Conservation (phyloP, 176 grass and related monocot species). For the Poa annua region DNA sequence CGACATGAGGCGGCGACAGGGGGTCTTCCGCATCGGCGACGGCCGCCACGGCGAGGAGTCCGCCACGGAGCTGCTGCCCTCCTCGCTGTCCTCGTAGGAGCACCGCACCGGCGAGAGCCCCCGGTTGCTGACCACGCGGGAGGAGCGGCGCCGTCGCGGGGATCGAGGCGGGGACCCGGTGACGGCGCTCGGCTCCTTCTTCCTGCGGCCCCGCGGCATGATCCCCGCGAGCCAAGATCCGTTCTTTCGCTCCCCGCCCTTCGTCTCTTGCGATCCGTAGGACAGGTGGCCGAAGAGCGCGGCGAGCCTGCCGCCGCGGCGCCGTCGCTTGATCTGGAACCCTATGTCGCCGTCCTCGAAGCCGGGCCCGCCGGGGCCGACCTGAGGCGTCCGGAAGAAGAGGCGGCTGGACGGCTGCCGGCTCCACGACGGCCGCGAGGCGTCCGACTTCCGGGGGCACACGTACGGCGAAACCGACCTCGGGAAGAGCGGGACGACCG, state of each 20-base stretch:
- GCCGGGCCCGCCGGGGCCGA: slow-evolving; percentile 30
- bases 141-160: slow-evolving; percentile 37
- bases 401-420: slow-evolving; percentile 41
- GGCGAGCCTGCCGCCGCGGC: slow-evolving; percentile 42
- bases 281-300: slow-evolving; percentile 52
- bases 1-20: slow-evolving; percentile 20
- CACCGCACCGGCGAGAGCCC: slow-evolving; percentile 57
- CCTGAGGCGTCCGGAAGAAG: slow-evolving; percentile 81
- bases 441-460: slow-evolving; percentile 48
- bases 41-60: slow-evolving; percentile 57
- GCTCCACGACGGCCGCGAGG: slow-evolving; percentile 30
- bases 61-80: slow-evolving; percentile 34
- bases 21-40: slow-evolving; percentile 55
- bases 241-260: slow-evolving; percentile 32
- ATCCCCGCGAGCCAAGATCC: slow-evolving; percentile 70
- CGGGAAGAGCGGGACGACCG: slow-evolving; percentile 29
- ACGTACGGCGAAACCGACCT: slow-evolving; percentile 64
- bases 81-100: slow-evolving; percentile 7
- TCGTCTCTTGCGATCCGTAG: slow-evolving; percentile 31
- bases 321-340: slow-evolving; percentile 40
- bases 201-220: slow-evolving; percentile 38
- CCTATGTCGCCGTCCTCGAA: slow-evolving; percentile 52
- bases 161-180: not conserved
- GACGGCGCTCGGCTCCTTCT: slow-evolving; percentile 2
- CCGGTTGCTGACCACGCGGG: slow-evolving; percentile 41